phyloP scores from a whole-genome alignment of 1,284 basidiomycete genomes.

The Lignosus rhinocerotis region DNA sequence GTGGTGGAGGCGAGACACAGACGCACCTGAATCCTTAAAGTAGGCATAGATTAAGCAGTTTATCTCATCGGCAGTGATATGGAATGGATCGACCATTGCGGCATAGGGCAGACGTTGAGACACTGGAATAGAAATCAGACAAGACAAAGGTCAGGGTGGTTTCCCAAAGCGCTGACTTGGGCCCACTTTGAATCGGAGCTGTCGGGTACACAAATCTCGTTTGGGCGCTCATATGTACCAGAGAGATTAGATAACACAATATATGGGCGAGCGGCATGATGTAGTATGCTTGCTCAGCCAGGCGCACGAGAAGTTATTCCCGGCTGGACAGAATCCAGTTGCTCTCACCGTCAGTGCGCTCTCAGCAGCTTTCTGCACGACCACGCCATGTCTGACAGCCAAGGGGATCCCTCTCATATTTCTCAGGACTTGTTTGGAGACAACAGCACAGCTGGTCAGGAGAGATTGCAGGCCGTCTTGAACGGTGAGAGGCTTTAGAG shows the following conservation, averaged over 20 bases:
- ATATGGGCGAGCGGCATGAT: background rate
- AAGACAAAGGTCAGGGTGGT: background rate
- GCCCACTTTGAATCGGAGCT: background rate
- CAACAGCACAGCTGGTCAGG: slow-evolving; percentile 5
- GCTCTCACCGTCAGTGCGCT: slow-evolving; percentile 11
- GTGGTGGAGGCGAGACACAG: background rate
- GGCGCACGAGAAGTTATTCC: background rate
- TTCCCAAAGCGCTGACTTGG: background rate
- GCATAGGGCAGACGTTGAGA: slow-evolving; percentile 9
- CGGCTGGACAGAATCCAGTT: background rate
- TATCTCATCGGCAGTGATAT: slow-evolving; percentile 79
- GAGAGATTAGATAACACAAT: slow-evolving; percentile 16
- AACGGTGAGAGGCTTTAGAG: slow-evolving; percentile 10
- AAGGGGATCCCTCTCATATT: slow-evolving; percentile 20
- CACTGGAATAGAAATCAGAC: background rate
- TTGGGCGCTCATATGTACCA: background rate
- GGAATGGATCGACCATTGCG: slow-evolving; percentile 40
- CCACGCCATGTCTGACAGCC: slow-evolving; percentile 14
- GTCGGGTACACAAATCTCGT: slow-evolving; percentile 1
- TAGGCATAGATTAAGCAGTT: slow-evolving; percentile 85
- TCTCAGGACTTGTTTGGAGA: slow-evolving; percentile 16
- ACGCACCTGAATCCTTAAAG: slow-evolving; percentile 73
- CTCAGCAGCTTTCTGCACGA: background rate
- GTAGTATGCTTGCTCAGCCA: slow-evolving; percentile 13
- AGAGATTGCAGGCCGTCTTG: slow-evolving; percentile 17